A percentile compares a stretch with the other conserved stretches of the same genome.
These are phyloP conservation scores for Fusarium sp. DNA, from an alignment of 2,329 filamentous ascomycete genomes.

Conservation along the genomic window DNA sequence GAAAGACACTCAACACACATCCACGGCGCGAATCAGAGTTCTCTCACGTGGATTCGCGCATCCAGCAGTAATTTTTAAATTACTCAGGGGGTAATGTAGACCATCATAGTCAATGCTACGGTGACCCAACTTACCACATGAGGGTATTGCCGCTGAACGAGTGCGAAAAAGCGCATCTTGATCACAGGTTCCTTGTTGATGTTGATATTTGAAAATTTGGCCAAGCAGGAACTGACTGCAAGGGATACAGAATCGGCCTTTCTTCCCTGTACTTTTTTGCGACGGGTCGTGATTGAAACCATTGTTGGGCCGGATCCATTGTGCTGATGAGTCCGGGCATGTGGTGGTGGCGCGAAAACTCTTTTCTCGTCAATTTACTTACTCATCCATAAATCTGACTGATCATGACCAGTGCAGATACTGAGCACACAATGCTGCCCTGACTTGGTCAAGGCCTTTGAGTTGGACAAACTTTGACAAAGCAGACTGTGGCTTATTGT, in stretches of 20 bases:
- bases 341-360: not conserved
- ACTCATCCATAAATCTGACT: conserved; percentile 3
- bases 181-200: conserved; percentile 12
- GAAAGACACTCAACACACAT: conserved; percentile 6
- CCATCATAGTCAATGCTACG: conserved; percentile 35
- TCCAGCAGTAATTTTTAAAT: conserved; percentile 37
- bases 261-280: not conserved
- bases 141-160: conserved; percentile 4
- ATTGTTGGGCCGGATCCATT: not conserved
- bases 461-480: conserved; percentile 18
- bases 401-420: conserved; percentile 4
- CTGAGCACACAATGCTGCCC: conserved; percentile 6
- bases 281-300: conserved; percentile 4
- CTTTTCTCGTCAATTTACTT: no score
- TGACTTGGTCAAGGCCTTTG: not conserved
- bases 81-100: conserved; percentile 40
- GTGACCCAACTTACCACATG: conserved; percentile 15
- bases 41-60: conserved; percentile 28
- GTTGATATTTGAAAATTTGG: not conserved
- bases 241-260: not conserved
- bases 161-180: not conserved
- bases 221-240: conserved; percentile 5
- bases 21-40: conserved; percentile 26
- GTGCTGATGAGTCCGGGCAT: not conserved
- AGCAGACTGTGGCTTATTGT: not conserved